Conservation (phyloP, 2,329 filamentous ascomycete genomes). For the Davidsoniella neocaledoniae region DNA sequence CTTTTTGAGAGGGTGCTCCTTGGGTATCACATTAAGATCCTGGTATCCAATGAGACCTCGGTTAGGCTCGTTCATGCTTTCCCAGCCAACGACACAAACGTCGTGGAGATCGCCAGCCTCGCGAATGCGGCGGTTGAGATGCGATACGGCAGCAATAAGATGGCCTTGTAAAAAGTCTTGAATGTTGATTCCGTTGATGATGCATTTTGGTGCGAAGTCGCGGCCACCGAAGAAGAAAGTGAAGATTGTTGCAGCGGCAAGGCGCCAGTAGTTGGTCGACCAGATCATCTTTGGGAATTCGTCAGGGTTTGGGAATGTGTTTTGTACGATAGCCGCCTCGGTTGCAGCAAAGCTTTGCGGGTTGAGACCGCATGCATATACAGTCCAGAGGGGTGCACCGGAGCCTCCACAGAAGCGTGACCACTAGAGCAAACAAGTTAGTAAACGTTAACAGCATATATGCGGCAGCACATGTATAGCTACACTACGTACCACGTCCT, state of each 20-base stretch:
- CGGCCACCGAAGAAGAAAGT: constrained; percentile 83
- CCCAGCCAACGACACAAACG: constrained; percentile 83
- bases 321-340: constrained; percentile 86
- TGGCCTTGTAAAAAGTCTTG: constrained; percentile 87
- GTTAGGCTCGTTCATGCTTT: constrained; percentile 91
- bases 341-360: constrained; percentile 71
- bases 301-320: constrained; percentile 71
- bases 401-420: constrained; percentile 87
- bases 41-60: constrained; percentile 69
- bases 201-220: constrained; percentile 88
- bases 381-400: constrained; percentile 91
- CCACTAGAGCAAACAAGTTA: constrained; percentile 42
- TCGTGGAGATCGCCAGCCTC: constrained; percentile 81
- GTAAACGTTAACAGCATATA: constrained; percentile 11
- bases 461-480: background rate
- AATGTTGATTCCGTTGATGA: constrained; percentile 88
- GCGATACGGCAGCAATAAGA: constrained; percentile 61
- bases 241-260: constrained; percentile 81
- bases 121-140: constrained; percentile 69
- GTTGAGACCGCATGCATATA: constrained; percentile 86
- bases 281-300: constrained; percentile 98
- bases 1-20: constrained; percentile 80
- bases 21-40: constrained; percentile 66
- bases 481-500: constrained; percentile 61
- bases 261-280: constrained; percentile 88